These are phyloP conservation scores for Cladosporium austrohemisphaericum DNA, from an alignment of 2,329 filamentous ascomycete genomes.

Conservation along the genomic window DNA sequence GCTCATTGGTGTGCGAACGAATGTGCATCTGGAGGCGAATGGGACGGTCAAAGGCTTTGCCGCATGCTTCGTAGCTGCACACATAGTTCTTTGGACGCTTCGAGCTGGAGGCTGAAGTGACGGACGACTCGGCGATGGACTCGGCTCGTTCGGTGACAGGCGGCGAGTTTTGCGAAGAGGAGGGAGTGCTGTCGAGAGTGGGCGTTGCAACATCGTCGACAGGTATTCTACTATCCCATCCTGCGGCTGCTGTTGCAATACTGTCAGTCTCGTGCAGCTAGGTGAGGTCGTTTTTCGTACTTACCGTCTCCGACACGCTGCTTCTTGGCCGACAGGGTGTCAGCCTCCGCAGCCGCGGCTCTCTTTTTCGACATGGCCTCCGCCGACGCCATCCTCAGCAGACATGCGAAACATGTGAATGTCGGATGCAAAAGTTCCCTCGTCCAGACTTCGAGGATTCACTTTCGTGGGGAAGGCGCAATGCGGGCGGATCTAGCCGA, in stretches of 20 bases:
- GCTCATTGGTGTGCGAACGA: constrained; percentile 79
- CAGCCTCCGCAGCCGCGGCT: constrained; percentile 5
- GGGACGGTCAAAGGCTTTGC: constrained; percentile 83
- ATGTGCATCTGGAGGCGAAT: constrained; percentile 75
- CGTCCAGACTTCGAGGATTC: background rate
- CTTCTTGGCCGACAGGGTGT: constrained; percentile 5
- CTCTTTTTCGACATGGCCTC: constrained; percentile 13
- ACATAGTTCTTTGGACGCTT: constrained; percentile 68
- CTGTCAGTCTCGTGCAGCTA: background rate
- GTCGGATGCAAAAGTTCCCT: background rate
- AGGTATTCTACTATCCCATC: constrained; percentile 9
- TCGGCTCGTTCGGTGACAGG: constrained; percentile 11
- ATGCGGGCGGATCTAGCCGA: background rate
- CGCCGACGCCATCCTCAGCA: constrained; percentile 7
- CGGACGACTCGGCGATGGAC: constrained; percentile 24
- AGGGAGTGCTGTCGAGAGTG: background rate
- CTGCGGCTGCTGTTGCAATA: background rate
- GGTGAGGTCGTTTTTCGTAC: background rate
- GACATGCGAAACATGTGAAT: background rate
- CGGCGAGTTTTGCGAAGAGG: constrained; percentile 5
- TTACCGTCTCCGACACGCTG: constrained; percentile 5
- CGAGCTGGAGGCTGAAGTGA: constrained; percentile 22
- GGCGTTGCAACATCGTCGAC: background rate
- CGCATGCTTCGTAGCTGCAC: constrained; percentile 71
- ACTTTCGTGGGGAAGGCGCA: constrained; percentile 4